phyloP scores from a whole-genome alignment of 129 eudicot genomes.

The Chrysanthemum seticuspe region DNA sequence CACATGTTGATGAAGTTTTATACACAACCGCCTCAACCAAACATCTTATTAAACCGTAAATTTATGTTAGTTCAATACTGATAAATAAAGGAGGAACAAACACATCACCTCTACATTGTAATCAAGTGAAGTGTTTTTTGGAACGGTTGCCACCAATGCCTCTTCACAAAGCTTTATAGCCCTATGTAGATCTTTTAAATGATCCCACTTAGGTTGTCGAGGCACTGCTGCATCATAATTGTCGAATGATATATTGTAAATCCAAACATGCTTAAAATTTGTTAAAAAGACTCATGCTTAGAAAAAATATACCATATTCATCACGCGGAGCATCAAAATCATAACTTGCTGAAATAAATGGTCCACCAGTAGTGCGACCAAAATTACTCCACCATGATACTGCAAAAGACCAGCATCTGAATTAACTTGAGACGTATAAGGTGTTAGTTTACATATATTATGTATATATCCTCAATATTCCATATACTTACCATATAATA shows the following conservation, averaged over 20 bases:
- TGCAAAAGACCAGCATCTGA: slow-evolving; percentile 14
- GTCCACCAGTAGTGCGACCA: slow-evolving; percentile 81
- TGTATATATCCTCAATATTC: no score
- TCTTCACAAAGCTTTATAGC: slow-evolving; percentile 94
- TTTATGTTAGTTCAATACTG: not conserved
- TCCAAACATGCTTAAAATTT: not conserved
- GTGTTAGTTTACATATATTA: not conserved
- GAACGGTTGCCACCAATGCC: slow-evolving; percentile 82
- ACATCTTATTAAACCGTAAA: slow-evolving; percentile 10
- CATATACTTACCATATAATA: slow-evolving; percentile 72
- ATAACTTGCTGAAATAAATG: slow-evolving; percentile 77
- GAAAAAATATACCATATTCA: slow-evolving; percentile 65
- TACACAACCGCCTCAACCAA: slow-evolving; percentile 65
- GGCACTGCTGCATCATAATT: slow-evolving; percentile 51
- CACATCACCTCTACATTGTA: slow-evolving; percentile 69
- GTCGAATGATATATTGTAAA: not conserved
- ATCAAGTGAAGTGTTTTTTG: slow-evolving; percentile 67
- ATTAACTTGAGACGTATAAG: no score
- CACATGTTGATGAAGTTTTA: slow-evolving; percentile 55
- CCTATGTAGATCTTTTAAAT: slow-evolving; percentile 78
- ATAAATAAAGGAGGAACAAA: not conserved
- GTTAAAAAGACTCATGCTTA: not conserved
- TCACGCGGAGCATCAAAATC: slow-evolving; percentile 98
- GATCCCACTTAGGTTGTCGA: slow-evolving; percentile 96
- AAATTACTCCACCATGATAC: slow-evolving; percentile 99